Evolutionary conservation across 805 yeast species (phyloP).

Genomic region (Metschnikowia kunwiensis): DNA sequence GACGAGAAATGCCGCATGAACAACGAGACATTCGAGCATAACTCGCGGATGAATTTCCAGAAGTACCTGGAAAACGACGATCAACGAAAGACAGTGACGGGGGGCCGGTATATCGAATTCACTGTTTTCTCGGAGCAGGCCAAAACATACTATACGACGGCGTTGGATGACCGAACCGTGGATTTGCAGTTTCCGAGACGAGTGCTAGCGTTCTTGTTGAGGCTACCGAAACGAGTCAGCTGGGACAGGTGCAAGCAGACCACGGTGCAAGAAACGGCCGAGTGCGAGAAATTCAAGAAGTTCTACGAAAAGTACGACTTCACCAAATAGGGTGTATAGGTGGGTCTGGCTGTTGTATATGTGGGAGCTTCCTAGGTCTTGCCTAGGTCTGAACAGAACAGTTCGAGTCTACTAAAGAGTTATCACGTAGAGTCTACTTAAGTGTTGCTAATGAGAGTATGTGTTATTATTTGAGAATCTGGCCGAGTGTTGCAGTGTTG

Average conservation of each 20-base stretch:
- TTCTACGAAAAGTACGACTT: conserved; percentile 55
- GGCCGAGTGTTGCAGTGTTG: too few species aligned
- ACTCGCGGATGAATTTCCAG: conserved; percentile 44
- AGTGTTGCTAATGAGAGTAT: too few species aligned
- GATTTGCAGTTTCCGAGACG: conserved; percentile 86
- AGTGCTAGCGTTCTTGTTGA: conserved; percentile 63
- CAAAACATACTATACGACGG: conserved; percentile 2
- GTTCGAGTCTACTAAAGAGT: too few species aligned
- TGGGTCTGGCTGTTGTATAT: too few species aligned
- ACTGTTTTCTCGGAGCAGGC: conserved; percentile 11
- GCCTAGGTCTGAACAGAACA: too few species aligned
- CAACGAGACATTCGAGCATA: conserved; percentile 45
- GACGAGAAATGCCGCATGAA: conserved; percentile 42
- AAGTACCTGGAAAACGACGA: conserved; percentile 24
- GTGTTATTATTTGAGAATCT: too few species aligned
- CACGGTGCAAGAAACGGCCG: conserved; percentile 55
- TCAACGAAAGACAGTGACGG: neutral
- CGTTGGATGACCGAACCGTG: conserved; percentile 36
- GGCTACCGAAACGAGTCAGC: conserved; percentile 56
- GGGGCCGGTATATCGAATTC: conserved; percentile 16
- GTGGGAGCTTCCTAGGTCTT: too few species aligned
- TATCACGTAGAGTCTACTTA: too few species aligned
- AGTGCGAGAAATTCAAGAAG: conserved; percentile 60
- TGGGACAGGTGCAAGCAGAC: conserved; percentile 81
- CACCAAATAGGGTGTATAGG: too few species aligned